A percentile compares a stretch with the other conserved stretches of the same genome.
Evolutionary conservation across 495 filamentous ascomycete genomes (phyloP).

Genomic region (Elasticomyces elasticus): DNA sequence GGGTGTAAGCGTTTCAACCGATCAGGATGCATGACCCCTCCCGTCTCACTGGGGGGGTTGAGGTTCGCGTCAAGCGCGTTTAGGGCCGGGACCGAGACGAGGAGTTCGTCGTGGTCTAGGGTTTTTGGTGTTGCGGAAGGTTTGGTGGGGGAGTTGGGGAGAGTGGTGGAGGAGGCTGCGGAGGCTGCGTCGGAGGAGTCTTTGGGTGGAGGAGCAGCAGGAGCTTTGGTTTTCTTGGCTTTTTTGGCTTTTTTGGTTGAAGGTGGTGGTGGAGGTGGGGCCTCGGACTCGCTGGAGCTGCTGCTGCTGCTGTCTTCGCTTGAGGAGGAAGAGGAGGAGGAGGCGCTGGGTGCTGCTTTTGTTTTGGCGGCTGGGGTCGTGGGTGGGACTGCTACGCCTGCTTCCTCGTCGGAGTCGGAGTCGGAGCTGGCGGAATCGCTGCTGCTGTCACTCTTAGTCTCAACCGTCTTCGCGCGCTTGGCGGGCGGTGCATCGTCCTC

Average conservation of each 20-base stretch:
- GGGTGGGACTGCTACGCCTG: not conserved
- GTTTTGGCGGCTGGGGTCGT: not conserved
- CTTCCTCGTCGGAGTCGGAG: not conserved
- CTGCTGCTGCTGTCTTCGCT: constrained; percentile 2
- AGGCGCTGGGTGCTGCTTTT: not conserved
- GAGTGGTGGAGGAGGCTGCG: constrained; percentile 19
- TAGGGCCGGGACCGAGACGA: not conserved
- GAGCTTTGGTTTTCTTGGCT: not conserved
- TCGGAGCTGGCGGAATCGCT: constrained; percentile 16
- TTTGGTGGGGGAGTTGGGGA: constrained; percentile 1
- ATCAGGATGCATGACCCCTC: constrained; percentile 7
- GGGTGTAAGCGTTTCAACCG: constrained; percentile 18
- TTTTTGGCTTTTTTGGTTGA: constrained; percentile 17
- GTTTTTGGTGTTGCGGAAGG: too few species aligned
- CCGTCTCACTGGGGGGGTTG: not conserved
- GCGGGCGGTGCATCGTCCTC: constrained; percentile 7
- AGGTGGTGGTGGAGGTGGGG: constrained; percentile 3
- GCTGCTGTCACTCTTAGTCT: not conserved
- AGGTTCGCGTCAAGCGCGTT: constrained; percentile 1
- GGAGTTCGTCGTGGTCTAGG: not conserved
- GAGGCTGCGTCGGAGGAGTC: constrained; percentile 8
- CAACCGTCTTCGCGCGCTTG: constrained; percentile 7
- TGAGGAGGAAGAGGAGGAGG: not conserved
- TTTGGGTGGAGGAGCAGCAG: not conserved
- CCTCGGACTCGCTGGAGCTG: constrained; percentile 4